Conservation (phyloP, 768 basidiomycete species). For the Leccinum subtestaceum region DNA sequence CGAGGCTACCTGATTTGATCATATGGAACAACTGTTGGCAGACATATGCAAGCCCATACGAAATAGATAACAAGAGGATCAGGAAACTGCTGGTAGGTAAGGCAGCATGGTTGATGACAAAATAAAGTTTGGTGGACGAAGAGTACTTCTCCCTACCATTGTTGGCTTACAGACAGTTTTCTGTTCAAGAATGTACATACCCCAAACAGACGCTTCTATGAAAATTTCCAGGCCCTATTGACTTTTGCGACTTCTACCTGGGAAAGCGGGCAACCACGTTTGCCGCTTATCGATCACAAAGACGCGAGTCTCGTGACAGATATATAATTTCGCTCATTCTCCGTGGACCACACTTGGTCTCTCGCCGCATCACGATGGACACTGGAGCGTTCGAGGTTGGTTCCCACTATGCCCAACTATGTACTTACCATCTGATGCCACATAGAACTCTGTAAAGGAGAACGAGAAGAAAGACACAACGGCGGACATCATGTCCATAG, state of each 20-base stretch:
- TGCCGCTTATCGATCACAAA: background rate
- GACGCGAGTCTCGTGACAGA: background rate
- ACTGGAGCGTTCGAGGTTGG: conserved; percentile 3
- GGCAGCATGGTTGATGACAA: no score
- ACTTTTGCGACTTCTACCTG: background rate
- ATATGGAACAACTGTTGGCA: no score
- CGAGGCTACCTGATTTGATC: no score
- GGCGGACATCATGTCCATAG: conserved; percentile 4
- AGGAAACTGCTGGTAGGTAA: no score
- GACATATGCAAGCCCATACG: no score
- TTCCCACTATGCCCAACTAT: background rate
- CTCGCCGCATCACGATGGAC: background rate
- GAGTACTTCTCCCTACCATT: no score
- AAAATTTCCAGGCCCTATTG: no score
- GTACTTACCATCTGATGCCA: background rate
- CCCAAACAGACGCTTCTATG: no score
- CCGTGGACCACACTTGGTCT: background rate
- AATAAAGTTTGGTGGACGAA: no score
- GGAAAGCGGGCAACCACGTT: background rate
- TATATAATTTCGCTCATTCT: background rate
- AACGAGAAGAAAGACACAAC: background rate
- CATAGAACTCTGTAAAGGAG: conserved; percentile 7
- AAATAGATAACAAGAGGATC: no score
- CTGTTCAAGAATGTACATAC: no score
- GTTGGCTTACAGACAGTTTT: no score